phyloP scores from a whole-genome alignment of 768 basidiomycete genomes.

The Tricholomella constricta region DNA sequence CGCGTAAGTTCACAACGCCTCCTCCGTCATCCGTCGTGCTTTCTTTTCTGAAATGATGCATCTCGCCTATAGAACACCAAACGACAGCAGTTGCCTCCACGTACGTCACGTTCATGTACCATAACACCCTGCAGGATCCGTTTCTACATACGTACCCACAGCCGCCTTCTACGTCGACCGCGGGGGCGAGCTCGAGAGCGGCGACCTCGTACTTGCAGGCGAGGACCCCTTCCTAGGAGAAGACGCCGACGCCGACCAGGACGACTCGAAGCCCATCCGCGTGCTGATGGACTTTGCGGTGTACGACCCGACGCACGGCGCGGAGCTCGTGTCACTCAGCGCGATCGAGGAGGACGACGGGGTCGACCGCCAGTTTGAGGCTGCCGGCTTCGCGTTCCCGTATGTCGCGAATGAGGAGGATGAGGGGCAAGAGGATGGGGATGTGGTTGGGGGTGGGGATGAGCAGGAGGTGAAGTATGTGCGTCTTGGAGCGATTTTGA shows the following conservation, averaged over 20 bases:
- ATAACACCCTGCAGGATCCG: not conserved
- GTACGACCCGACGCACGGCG: constrained; percentile 53
- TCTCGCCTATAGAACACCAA: constrained; percentile 27
- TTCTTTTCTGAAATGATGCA: not conserved
- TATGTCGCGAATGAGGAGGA: constrained; percentile 59
- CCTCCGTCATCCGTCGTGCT: not conserved
- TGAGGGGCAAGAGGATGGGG: constrained; percentile 47
- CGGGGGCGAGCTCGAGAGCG: constrained; percentile 36
- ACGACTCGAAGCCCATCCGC: constrained; percentile 63
- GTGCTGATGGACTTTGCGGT: constrained; percentile 58
- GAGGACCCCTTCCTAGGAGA: constrained; percentile 39
- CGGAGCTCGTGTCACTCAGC: constrained; percentile 50
- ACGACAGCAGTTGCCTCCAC: constrained; percentile 20
- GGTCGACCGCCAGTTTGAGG: constrained; percentile 46
- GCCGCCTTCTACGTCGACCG: constrained; percentile 41
- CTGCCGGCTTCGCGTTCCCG: constrained; percentile 54
- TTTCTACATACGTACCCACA: constrained; percentile 23
- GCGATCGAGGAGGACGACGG: constrained; percentile 46
- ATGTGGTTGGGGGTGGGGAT: constrained; percentile 29
- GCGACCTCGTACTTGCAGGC: constrained; percentile 38
- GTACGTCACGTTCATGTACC: constrained; percentile 7
- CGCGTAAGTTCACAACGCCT: constrained; percentile 17
- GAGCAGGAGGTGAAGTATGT: constrained; percentile 34
- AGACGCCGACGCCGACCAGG: constrained; percentile 32
- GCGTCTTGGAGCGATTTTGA: constrained; percentile 46